These are phyloP conservation scores for Myxozyma monticola DNA, from an alignment of 805 yeast species.

Conservation along the genomic window DNA sequence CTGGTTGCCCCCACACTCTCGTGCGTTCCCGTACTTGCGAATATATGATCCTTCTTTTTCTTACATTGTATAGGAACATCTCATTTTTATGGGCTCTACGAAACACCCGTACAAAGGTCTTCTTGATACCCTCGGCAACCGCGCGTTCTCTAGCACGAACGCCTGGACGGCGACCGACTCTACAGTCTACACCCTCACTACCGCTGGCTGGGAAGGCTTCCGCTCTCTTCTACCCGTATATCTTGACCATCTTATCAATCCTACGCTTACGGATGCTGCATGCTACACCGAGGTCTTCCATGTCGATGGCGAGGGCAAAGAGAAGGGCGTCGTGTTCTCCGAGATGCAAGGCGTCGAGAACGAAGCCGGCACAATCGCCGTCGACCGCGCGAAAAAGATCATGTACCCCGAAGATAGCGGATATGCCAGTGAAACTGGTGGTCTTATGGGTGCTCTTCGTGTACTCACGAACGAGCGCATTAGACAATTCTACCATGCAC, in stretches of 20 bases:
- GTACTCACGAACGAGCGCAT: conserved; percentile 71
- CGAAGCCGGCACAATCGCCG: conserved; percentile 61
- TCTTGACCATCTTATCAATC: conserved; percentile 79
- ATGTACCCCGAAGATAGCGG: conserved; percentile 54
- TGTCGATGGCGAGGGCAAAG: conserved; percentile 84
- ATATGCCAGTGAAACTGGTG: conserved; percentile 93
- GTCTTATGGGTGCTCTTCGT: conserved; percentile 74
- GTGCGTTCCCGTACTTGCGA: conserved; percentile 8
- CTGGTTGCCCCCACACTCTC: conserved; percentile 93
- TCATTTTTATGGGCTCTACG: conserved; percentile 90
- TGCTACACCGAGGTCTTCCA: conserved; percentile 94
- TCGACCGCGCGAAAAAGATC: conserved; percentile 33
- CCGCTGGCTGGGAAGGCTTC: conserved; percentile 98
- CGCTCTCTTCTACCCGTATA: conserved; percentile 79
- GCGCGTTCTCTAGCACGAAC: conserved; percentile 77
- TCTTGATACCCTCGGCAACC: conserved; percentile 80
- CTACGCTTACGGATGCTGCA: conserved; percentile 85
- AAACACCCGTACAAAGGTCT: conserved; percentile 89
- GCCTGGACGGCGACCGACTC: conserved; percentile 98
- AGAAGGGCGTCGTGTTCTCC: conserved; percentile 93
- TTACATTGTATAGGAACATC: conserved; percentile 61
- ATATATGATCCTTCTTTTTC: too few relatives aligned
- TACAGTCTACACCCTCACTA: conserved; percentile 84
- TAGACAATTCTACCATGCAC: conserved; percentile 64
- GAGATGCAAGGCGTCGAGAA: conserved; percentile 95